Evolutionary conservation across 768 basidiomycete genomes (phyloP), one percentile per base, ranked within the genome.

Genomic region (Trametes coccinea): DNA sequence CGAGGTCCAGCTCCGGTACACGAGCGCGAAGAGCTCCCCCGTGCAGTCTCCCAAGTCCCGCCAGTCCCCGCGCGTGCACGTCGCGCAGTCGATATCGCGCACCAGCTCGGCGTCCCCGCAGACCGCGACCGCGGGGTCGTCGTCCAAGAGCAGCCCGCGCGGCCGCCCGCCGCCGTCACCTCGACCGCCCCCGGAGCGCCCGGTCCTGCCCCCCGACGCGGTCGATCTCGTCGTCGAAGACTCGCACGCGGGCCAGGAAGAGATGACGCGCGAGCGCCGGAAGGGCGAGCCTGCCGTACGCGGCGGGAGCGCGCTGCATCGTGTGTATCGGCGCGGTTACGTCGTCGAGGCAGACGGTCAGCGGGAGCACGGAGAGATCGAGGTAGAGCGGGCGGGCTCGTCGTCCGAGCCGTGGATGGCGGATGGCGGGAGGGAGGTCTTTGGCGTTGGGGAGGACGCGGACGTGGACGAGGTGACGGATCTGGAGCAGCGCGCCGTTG

Each of bases 181-280:
- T 4, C 61, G 49, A 6, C 55, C 55, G 13, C 66, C 59, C 22
- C 59, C 44, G 16, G 66, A 71, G 70, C 66, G 66, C 2, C 66
- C 69, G 27, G 68, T 66, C 10, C 73, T 85, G 11, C 82, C 83
- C 13, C 80, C 84, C 2, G 90, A 98, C 64, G 95, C 95, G 1
- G 88, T 98, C 1, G 96, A 99, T 69, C 79, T 99, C 16, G 82
- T 98, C 4, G 85, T 95, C 0, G 90, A 91, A 68, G 89, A 88
- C 68, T 62, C 71, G 7, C 70, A 77, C 7, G 85, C 86, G 3
- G 83, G 80, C 33, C 79, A 84, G 62, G 79, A 81, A 58, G 83
- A 82, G 31, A 76, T 79, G 66, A 72, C 75, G 30, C 77, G 80
- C 46, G 86, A 88, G 63, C 76, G 87, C 41, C 72, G 82, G 56